Evolutionary conservation across 306 rosid species (phyloP).

Genomic region (Trifolium repens): DNA sequence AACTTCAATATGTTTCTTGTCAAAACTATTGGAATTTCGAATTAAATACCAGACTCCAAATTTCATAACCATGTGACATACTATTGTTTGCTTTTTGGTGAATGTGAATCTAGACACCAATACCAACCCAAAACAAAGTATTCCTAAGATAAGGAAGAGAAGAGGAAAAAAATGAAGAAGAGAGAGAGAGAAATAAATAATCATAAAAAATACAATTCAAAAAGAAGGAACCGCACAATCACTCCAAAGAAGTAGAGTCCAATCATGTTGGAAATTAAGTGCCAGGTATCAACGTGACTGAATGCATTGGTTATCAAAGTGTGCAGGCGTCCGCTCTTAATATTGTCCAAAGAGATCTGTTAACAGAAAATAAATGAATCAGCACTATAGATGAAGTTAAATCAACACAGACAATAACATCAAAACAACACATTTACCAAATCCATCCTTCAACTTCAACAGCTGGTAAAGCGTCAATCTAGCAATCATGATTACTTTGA

Average conservation of each 20-base stretch:
- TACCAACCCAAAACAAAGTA: slow-evolving; percentile 19
- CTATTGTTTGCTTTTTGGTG: background rate
- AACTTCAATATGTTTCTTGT: slow-evolving; percentile 21
- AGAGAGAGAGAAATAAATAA: slow-evolving; percentile 25
- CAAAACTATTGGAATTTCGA: slow-evolving; percentile 11
- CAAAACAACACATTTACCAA: slow-evolving; percentile 32
- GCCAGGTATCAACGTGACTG: slow-evolving; percentile 71
- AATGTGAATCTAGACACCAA: slow-evolving; percentile 8
- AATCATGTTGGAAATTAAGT: slow-evolving; percentile 76
- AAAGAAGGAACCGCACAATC: slow-evolving; percentile 58
- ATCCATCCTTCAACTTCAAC: slow-evolving; percentile 36
- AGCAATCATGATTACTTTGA: slow-evolving; percentile 34
- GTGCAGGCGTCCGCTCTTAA: slow-evolving; percentile 75
- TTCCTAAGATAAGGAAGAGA: slow-evolving; percentile 11
- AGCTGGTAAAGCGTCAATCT: slow-evolving; percentile 16
- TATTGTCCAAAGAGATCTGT: slow-evolving; percentile 78
- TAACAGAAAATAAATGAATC: slow-evolving; percentile 45
- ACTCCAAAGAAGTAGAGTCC: slow-evolving; percentile 89
- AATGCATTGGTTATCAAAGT: slow-evolving; percentile 88
- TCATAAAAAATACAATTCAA: slow-evolving; percentile 31
- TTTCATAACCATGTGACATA: slow-evolving; percentile 20
- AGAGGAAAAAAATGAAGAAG: slow-evolving; percentile 1
- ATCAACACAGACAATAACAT: slow-evolving; percentile 31
- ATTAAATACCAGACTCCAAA: slow-evolving; percentile 11
- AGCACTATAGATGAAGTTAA: slow-evolving; percentile 39